Conservation (phyloP, 1,139 yeast genomes). For the Starmera stellimalicola region DNA sequence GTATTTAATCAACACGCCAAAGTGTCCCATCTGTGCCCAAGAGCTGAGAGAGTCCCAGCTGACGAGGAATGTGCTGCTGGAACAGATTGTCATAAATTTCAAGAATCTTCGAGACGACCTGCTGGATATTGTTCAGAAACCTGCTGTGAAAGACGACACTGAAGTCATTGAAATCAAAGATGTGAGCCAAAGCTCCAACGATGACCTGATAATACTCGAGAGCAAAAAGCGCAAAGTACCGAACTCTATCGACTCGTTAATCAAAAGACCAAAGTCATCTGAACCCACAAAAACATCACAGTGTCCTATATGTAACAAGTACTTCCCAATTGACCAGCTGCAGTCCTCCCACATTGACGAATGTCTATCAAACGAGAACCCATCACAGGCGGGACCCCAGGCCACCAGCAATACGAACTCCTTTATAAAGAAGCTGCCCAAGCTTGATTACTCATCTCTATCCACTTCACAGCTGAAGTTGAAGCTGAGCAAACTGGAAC, state of each 20-base stretch:
- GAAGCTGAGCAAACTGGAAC: slow-evolving; percentile 41
- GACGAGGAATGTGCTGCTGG: slow-evolving; percentile 60
- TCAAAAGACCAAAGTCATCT: slow-evolving; percentile 6
- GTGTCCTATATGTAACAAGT: slow-evolving; percentile 65
- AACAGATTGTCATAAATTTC: slow-evolving; percentile 59
- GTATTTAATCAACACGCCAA: slow-evolving; percentile 45
- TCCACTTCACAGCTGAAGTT: slow-evolving; percentile 54
- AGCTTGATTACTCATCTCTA: slow-evolving; percentile 52
- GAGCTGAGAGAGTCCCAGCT: slow-evolving; percentile 66
- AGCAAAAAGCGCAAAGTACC: slow-evolving; percentile 13
- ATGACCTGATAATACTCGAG: slow-evolving; percentile 19
- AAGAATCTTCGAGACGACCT: slow-evolving; percentile 29
- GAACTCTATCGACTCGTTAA: slow-evolving; percentile 5
- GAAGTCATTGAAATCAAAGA: slow-evolving; percentile 15
- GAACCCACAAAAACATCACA: slow-evolving; percentile 27
- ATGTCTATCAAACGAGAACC: slow-evolving; percentile 35
- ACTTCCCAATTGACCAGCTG: slow-evolving; percentile 46
- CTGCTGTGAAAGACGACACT: not conserved
- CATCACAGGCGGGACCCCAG: slow-evolving; percentile 8
- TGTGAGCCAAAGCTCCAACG: slow-evolving; percentile 5
- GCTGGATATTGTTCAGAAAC: slow-evolving; percentile 7
- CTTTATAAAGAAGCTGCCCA: slow-evolving; percentile 33
- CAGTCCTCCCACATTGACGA: slow-evolving; percentile 64
- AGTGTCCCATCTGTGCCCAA: slow-evolving; percentile 75
- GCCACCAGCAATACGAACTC: slow-evolving; percentile 1